Conservation (phyloP, 768 basidiomycete genomes). For the Gelatoporia subvermispora region DNA sequence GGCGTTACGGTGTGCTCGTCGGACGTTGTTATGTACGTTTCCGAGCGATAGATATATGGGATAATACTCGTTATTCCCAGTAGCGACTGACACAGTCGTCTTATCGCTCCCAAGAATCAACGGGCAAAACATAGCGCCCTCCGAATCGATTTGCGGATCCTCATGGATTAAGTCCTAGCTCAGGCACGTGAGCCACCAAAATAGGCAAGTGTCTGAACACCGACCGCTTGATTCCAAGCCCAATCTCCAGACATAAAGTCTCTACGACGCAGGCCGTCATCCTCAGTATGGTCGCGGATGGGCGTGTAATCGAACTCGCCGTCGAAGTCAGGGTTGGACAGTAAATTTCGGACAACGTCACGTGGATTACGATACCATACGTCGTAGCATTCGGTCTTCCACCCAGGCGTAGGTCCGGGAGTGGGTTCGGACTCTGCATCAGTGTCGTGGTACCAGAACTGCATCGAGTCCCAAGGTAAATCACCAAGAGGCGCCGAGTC, state of each 20-base stretch:
- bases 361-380: conserved; percentile 18
- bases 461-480: conserved; percentile 32
- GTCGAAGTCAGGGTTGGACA: conserved; percentile 17
- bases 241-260: conserved; percentile 24
- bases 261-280: conserved; percentile 6
- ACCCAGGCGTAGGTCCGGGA: conserved; percentile 6
- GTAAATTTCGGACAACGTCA: conserved; percentile 12
- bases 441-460: conserved; percentile 19
- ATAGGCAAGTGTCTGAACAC: not conserved
- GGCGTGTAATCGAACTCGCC: conserved; percentile 17
- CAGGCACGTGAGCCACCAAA: not conserved
- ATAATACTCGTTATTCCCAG: conserved; percentile 22
- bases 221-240: conserved; percentile 29
- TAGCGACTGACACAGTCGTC: conserved; percentile 17
- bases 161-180: conserved; percentile 1
- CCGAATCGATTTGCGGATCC: conserved; percentile 4
- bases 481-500: conserved; percentile 30
- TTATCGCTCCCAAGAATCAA: conserved; percentile 22
- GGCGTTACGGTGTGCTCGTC: conserved; percentile 14
- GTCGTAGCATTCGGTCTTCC: conserved; percentile 23
- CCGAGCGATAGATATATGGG: conserved; percentile 22
- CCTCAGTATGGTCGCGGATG: conserved; percentile 8
- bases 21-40: conserved; percentile 14
- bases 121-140: conserved; percentile 18
- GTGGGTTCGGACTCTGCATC: not conserved